Conservation (phyloP, 306 rosid species). For the Prunus salicina region DNA sequence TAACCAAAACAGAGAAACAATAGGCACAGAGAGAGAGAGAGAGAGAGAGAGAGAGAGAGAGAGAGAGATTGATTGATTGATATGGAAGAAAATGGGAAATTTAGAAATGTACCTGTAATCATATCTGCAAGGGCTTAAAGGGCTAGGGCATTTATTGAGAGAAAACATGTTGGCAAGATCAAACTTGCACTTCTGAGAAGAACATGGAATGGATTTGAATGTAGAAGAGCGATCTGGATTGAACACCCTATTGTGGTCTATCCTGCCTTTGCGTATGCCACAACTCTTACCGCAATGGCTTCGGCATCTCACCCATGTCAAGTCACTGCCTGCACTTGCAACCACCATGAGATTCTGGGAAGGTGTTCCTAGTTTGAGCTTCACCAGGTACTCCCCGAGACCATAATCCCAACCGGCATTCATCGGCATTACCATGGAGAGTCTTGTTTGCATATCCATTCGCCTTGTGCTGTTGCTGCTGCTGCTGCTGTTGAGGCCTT, state of each 20-base stretch:
- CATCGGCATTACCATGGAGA: conserved; percentile 39
- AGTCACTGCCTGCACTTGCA: conserved; percentile 76
- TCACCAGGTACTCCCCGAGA: conserved; percentile 57
- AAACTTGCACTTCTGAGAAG: conserved; percentile 38
- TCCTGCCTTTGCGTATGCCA: background rate
- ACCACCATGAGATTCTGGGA: conserved; percentile 47
- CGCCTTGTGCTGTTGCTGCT: conserved; percentile 14
- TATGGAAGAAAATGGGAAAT: background rate
- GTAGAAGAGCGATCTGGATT: conserved; percentile 47
- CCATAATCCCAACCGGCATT: conserved; percentile 51
- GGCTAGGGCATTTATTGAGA: conserved; percentile 35
- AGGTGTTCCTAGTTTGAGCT: conserved; percentile 64
- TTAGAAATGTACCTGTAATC: conserved; percentile 47
- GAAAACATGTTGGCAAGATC: conserved; percentile 48
- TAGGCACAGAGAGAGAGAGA: background rate
- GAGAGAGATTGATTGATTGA: too few species aligned
- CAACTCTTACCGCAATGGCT: conserved; percentile 15
- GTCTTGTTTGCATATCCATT: background rate
- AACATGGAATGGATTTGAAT: conserved; percentile 40
- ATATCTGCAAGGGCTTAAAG: conserved; percentile 57
- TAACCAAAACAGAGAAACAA: background rate
- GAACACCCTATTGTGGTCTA: conserved; percentile 22
- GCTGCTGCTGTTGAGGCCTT: background rate
- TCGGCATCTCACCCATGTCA: conserved; percentile 67
- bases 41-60: too few species aligned